Percentiles rank a stretch among this genome's conserved stretches.
These are phyloP conservation scores for Achlya hypogyna DNA, from an alignment of 352 stramenopile species.

Conservation along the genomic window DNA sequence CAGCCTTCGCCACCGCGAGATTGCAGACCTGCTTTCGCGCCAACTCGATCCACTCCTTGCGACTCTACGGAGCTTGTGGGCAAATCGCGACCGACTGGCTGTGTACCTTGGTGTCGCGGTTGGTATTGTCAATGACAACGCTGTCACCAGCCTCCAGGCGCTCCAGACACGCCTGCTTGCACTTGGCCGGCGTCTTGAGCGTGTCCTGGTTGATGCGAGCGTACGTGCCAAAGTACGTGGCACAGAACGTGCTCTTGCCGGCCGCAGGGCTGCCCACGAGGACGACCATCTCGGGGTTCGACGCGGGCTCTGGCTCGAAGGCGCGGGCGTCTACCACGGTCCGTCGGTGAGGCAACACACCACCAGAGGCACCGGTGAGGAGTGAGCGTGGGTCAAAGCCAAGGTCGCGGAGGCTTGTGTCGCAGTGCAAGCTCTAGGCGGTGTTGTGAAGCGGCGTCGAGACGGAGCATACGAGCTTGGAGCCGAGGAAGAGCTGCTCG, in stretches of 20 bases:
- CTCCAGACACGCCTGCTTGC: slow-evolving; percentile 50
- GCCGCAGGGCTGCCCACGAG: slow-evolving; percentile 63
- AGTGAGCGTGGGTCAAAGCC: slow-evolving; percentile 50
- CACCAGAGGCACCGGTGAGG: slow-evolving; percentile 17
- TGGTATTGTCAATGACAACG: slow-evolving; percentile 83
- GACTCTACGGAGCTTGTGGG: slow-evolving; percentile 23
- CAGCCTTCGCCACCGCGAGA: neutral
- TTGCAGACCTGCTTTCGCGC: slow-evolving; percentile 18
- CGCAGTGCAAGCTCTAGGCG: slow-evolving; percentile 19
- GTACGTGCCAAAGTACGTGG: slow-evolving; percentile 34
- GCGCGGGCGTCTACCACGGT: neutral
- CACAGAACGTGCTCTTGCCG: slow-evolving; percentile 58
- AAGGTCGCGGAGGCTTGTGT: slow-evolving; percentile 58
- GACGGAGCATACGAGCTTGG: slow-evolving; percentile 27
- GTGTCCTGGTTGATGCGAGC: slow-evolving; percentile 76
- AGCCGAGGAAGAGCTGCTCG: slow-evolving; percentile 67
- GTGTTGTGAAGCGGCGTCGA: neutral
- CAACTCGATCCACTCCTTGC: slow-evolving; percentile 66
- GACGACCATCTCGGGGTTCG: slow-evolving; percentile 46
- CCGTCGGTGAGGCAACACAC: slow-evolving; percentile 24
- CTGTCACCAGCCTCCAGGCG: slow-evolving; percentile 49
- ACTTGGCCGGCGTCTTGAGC: slow-evolving; percentile 68
- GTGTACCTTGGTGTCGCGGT: slow-evolving; percentile 37
- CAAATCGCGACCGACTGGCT: slow-evolving; percentile 1
- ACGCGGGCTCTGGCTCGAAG: neutral